Evolutionary conservation across 108 stramenopile genomes (phyloP), one percentile per base, ranked within the genome.

Genomic region (Cylindrotheca closterium): DNA sequence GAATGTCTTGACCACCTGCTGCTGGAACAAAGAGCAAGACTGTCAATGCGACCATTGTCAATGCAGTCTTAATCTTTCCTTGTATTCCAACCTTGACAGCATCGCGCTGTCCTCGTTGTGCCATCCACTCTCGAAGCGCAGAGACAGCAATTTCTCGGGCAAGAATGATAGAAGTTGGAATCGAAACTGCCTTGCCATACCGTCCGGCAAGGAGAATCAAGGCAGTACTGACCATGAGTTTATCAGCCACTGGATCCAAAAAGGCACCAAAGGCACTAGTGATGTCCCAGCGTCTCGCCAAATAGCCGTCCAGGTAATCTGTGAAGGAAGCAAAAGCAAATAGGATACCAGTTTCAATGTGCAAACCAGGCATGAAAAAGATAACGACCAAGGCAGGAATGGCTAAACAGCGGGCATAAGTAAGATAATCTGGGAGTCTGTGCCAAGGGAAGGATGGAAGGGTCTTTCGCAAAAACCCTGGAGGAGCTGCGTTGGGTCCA

Each of bases 211-310:
- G 64, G 3, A 96, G 66, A 52, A 97, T 90, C 15, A 97, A 51
- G 3, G 93, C 85, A 45, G 94, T 95, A 17, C 85, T 77, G 1
- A 98, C 97, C 93, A 96, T 93, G 21, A 98, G 78, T 75, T 98
- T 98, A 71, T 98, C 98, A 0, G 96, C 96, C 7, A 98, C 98
- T 22, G 98, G 98, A 75, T 98, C 98, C 53, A 98, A 68, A 75
- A 98, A 98, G 19, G 96, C 96, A 4, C 98, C 98, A 73, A 97
- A 71, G 5, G 85, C 65, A 31, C 80, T 83, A 25, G 79, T 71
- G 27, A 88, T 67, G 51, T 89, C 82, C 93, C 88, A 95, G 25
- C 87, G 61, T 46, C 93, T 65, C 5, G 93, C 97, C 33, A 96
- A 78, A 77, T 73, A 96, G 3, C 97, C 97, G 74, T 98, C 97